Percentiles rank a stretch among this genome's conserved stretches.
Evolutionary conservation across 129 eudicot species (phyloP).

Genomic region (Apium graveolens): DNA sequence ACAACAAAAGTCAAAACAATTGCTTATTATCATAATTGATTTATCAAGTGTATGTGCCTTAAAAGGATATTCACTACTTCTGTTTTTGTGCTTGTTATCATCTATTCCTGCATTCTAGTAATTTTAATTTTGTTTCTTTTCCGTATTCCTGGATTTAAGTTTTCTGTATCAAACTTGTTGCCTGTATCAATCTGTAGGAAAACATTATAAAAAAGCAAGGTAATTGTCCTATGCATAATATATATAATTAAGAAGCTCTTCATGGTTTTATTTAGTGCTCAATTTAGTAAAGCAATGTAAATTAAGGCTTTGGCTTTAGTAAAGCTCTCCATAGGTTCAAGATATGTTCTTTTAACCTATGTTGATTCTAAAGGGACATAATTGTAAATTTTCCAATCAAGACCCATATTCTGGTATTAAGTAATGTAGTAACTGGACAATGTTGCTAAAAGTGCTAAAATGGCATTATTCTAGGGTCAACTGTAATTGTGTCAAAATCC

Average conservation of each 20-base stretch:
- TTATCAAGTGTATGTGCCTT: neutral
- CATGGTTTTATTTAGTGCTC: too few species aligned
- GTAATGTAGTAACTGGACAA: neutral
- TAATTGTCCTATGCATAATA: too few species aligned
- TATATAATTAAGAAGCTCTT: too few species aligned
- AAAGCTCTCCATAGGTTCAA: too few species aligned
- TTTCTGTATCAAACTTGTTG: slow-evolving; percentile 2
- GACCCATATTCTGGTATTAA: neutral
- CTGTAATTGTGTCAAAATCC: neutral
- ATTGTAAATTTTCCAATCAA: neutral
- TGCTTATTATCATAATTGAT: neutral
- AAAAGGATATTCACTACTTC: neutral
- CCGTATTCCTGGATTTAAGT: neutral
- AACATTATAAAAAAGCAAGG: too few species aligned
- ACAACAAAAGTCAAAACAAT: slow-evolving; percentile 51
- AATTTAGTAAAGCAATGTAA: too few species aligned
- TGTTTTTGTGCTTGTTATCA: neutral
- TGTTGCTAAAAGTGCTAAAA: neutral
- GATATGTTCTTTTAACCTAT: neutral
- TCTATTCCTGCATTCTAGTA: neutral
- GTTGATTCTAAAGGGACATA: neutral
- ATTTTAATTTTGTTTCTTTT: neutral
- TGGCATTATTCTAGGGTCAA: neutral
- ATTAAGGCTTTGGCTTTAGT: too few species aligned
- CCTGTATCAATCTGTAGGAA: too few species aligned